phyloP scores from a whole-genome alignment of 1,284 basidiomycete genomes.

The Cutaneotrichosporon arboriforme region DNA sequence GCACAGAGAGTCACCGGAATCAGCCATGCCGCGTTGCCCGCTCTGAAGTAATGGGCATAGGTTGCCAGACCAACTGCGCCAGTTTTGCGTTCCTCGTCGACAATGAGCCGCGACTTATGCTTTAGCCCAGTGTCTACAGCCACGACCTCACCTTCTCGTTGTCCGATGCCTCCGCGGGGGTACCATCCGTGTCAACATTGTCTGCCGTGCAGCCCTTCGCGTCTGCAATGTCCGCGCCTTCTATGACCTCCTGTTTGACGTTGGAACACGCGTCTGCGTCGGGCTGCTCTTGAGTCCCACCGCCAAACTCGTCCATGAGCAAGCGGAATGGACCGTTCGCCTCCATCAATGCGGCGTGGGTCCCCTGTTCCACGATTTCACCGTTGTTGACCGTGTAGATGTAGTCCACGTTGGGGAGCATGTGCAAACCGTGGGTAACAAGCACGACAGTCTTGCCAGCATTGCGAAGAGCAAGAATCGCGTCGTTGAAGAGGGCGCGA shows the following conservation, averaged over 20 bases:
- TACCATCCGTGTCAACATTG: slow-evolving; percentile 11
- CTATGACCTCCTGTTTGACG: too few species aligned
- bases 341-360: slow-evolving; percentile 2
- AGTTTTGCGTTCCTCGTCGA: slow-evolving; percentile 34
- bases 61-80: slow-evolving; percentile 28
- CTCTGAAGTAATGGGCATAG: slow-evolving; percentile 23
- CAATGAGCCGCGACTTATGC: slow-evolving; percentile 8
- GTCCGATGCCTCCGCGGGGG: slow-evolving; percentile 50
- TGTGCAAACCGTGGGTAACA: slow-evolving; percentile 52
- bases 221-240: slow-evolving; percentile 49
- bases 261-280: too few species aligned
- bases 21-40: slow-evolving; percentile 17
- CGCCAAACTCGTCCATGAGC: slow-evolving; percentile 63
- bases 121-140: not conserved
- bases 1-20: slow-evolving; percentile 8
- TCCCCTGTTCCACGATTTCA: slow-evolving; percentile 12
- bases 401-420: slow-evolving; percentile 25
- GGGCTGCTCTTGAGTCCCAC: slow-evolving; percentile 34
- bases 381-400: slow-evolving; percentile 12
- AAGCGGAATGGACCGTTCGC: slow-evolving; percentile 55
- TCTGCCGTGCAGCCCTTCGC: slow-evolving; percentile 39
- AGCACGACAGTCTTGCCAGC: slow-evolving; percentile 70
- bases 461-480: slow-evolving; percentile 58
- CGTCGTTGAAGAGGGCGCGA: slow-evolving; percentile 73
- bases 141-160: slow-evolving; percentile 55